These are phyloP conservation scores for Monosporascus sp. DNA, from an alignment of 2,329 filamentous ascomycete genomes.

Conservation along the genomic window DNA sequence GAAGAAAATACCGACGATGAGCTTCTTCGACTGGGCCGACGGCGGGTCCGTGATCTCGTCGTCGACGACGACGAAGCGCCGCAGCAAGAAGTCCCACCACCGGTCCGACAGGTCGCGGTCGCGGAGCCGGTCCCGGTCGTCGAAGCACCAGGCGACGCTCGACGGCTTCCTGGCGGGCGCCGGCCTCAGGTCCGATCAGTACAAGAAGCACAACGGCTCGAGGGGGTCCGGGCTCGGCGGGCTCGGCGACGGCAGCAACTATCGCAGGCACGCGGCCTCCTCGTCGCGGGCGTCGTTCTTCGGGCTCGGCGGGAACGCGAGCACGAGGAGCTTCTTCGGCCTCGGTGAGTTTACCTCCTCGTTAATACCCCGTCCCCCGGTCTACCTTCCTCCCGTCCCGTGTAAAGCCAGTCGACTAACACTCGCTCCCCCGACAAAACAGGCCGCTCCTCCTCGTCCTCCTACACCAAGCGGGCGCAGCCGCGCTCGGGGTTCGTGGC, in stretches of 20 bases:
- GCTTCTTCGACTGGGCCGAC: constrained; percentile 29
- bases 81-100: constrained; percentile 9
- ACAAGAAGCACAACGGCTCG: constrained; percentile 19
- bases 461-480: constrained; percentile 68
- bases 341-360: constrained; percentile 14
- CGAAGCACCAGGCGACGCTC: constrained; percentile 25
- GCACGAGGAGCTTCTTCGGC: constrained; percentile 27
- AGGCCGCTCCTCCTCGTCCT: constrained; percentile 51
- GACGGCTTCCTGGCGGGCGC: constrained; percentile 13
- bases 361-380: not conserved
- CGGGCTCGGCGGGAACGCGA: constrained; percentile 24
- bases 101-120: constrained; percentile 13
- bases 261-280: constrained; percentile 5
- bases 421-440: not conserved
- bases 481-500: constrained; percentile 75
- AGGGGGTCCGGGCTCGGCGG: constrained; percentile 9
- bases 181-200: constrained; percentile 10
- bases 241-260: constrained; percentile 3
- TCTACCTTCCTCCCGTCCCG: not conserved
- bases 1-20: constrained; percentile 21
- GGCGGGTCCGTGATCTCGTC: constrained; percentile 37
- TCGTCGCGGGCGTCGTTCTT: constrained; percentile 20
- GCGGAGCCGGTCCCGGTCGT: constrained; percentile 11
- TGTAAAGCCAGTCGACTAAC: not conserved
- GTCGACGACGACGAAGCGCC: constrained; percentile 14